Conservation (phyloP, 2,329 filamentous ascomycete species). For the Exophiala alcalophila region DNA sequence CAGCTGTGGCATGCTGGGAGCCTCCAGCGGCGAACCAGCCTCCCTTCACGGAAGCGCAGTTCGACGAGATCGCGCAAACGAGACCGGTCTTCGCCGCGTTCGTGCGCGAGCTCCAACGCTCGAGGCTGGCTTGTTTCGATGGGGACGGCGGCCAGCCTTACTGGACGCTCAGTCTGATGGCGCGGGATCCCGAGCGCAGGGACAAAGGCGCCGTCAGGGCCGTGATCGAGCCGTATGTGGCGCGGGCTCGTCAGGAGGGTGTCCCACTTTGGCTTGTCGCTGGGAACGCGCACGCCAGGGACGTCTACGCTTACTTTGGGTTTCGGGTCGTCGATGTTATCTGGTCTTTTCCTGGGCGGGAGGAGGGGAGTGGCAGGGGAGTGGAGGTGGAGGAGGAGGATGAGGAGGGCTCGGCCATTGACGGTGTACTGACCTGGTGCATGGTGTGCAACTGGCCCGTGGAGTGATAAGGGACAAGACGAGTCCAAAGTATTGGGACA, state of each 20-base stretch:
- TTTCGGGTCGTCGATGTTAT: conserved; percentile 22
- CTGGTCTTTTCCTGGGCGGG: conserved; percentile 10
- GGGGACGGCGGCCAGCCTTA: conserved; percentile 4
- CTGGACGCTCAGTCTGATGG: conserved; percentile 24
- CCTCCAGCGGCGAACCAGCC: conserved; percentile 14
- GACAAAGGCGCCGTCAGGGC: conserved; percentile 26
- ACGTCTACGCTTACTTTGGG: conserved; percentile 28
- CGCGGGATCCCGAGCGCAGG: conserved; percentile 20
- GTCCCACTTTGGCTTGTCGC: conserved; percentile 27
- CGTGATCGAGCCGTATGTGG: conserved; percentile 27
- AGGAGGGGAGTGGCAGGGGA: neutral
- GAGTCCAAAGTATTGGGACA: too few relatives aligned
- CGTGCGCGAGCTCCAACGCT: conserved; percentile 11
- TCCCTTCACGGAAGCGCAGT: conserved; percentile 5
- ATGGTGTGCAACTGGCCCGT: conserved; percentile 26
- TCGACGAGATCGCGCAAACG: conserved; percentile 5
- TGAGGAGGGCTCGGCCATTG: too few relatives aligned
- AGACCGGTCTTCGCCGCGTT: conserved; percentile 18
- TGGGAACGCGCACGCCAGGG: conserved; percentile 21
- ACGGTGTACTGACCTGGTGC: conserved; percentile 16
- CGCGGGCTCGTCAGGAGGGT: conserved; percentile 14
- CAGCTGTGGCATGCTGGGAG: conserved; percentile 26
- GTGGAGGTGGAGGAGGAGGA: neutral
- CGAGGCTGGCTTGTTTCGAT: conserved; percentile 3
- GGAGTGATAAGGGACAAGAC: too few relatives aligned